Conservation (phyloP, 2,329 filamentous ascomycete genomes). For the Aureobasidium leucospermi region DNA sequence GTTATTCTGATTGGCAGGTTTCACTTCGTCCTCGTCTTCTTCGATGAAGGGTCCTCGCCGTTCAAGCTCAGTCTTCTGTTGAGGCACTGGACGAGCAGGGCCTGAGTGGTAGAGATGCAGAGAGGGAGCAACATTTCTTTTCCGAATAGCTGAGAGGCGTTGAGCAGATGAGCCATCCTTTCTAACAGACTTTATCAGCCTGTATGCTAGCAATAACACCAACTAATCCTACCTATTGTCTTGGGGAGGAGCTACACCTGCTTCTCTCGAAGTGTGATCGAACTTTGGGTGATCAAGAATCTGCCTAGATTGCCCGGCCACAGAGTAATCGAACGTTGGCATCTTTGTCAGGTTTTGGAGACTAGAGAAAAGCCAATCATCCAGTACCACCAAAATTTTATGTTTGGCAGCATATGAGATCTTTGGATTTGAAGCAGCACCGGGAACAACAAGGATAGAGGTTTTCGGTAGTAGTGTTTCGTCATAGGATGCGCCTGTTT, state of each 20-base stretch:
- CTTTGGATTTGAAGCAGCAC: constrained; percentile 54
- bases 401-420: constrained; percentile 67
- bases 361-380: constrained; percentile 64
- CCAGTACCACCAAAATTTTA: constrained; percentile 71
- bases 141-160: constrained; percentile 26
- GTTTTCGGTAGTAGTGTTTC: constrained; percentile 65
- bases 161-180: constrained; percentile 15
- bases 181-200: constrained; percentile 12
- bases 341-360: not conserved
- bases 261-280: not conserved
- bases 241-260: not conserved
- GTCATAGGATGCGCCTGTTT: constrained; percentile 64
- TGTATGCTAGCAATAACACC: not conserved
- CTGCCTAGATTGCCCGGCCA: not conserved
- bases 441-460: constrained; percentile 66
- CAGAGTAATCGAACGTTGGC: not conserved
- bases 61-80: not conserved
- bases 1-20: not conserved
- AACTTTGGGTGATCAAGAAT: not conserved
- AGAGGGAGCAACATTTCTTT: constrained; percentile 24
- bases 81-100: not conserved
- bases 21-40: constrained; percentile 22
- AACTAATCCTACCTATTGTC: not conserved
- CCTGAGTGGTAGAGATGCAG: constrained; percentile 17
- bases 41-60: constrained; percentile 22